Evolutionary conservation across 441 rosid genomes (phyloP).

Genomic region (Hura crepitans): DNA sequence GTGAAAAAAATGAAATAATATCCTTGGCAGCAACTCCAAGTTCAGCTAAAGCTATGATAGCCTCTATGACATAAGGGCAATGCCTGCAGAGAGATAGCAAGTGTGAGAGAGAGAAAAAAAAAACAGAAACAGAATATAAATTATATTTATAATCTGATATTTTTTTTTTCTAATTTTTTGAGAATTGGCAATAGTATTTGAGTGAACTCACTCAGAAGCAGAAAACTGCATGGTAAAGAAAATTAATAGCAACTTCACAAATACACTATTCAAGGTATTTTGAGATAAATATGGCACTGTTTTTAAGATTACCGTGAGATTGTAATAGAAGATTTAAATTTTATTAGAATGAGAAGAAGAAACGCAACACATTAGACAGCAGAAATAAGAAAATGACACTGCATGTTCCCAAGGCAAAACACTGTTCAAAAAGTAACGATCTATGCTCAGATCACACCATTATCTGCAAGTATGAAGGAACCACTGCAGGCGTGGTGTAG

Average conservation of each 20-base stretch:
- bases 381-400: background rate
- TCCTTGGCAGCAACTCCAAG: constrained; percentile 87
- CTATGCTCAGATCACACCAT: background rate
- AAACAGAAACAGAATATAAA: constrained; percentile 8
- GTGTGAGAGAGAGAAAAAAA: background rate
- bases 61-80: constrained; percentile 83
- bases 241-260: background rate
- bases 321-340: background rate
- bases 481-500: background rate
- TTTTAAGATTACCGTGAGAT: background rate
- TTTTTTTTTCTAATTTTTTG: background rate
- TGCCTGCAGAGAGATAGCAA: constrained; percentile 45
- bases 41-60: constrained; percentile 85
- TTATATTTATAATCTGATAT: background rate
- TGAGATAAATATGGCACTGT: background rate
- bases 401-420: background rate
- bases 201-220: background rate
- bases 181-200: background rate
- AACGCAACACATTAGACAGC: background rate
- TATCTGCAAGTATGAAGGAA: background rate
- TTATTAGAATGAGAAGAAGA: background rate
- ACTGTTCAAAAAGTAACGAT: background rate
- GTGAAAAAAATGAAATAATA: constrained; percentile 63
- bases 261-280: background rate
- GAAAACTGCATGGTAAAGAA: background rate